Percentiles rank a stretch among this genome's conserved stretches.
These are phyloP conservation scores for Xylaria longipes DNA, from an alignment of 495 filamentous ascomycete genomes.

Conservation along the genomic window DNA sequence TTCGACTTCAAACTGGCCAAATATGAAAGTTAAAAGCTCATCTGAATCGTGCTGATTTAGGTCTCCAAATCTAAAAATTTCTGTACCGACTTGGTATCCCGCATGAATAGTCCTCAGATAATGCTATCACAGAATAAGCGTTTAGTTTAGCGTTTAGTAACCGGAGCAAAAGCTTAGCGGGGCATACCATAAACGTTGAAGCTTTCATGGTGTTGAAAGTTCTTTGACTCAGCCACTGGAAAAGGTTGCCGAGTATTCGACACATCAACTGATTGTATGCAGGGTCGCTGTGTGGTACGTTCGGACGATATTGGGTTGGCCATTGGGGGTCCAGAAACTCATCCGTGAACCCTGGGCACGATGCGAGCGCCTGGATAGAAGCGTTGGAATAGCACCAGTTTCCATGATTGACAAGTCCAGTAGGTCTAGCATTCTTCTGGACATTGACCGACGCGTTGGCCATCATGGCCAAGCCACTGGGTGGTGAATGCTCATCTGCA, in stretches of 20 bases:
- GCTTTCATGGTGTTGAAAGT: slow-evolving; percentile 60
- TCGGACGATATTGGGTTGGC: slow-evolving; percentile 38
- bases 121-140: slow-evolving; percentile 34
- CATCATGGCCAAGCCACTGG: slow-evolving; percentile 43
- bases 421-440: slow-evolving; percentile 38
- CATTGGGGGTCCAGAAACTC: slow-evolving; percentile 61
- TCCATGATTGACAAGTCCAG: slow-evolving; percentile 80
- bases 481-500: slow-evolving; percentile 50
- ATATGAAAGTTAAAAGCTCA: slow-evolving; percentile 51
- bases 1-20: slow-evolving; percentile 48
- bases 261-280: slow-evolving; percentile 79
- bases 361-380: slow-evolving; percentile 80
- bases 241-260: slow-evolving; percentile 74
- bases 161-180: neutral
- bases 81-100: slow-evolving; percentile 26
- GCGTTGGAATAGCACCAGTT: slow-evolving; percentile 93
- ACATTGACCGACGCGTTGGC: slow-evolving; percentile 23
- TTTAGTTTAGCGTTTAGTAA: neutral
- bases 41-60: slow-evolving; percentile 50
- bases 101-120: slow-evolving; percentile 46
- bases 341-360: slow-evolving; percentile 71
- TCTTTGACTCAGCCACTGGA: slow-evolving; percentile 73
- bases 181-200: slow-evolving; percentile 68
- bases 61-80: slow-evolving; percentile 43
- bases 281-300: slow-evolving; percentile 68